Evolutionary conservation across 2,329 filamentous ascomycete species (phyloP).

Genomic region (Xylaria sp.): DNA sequence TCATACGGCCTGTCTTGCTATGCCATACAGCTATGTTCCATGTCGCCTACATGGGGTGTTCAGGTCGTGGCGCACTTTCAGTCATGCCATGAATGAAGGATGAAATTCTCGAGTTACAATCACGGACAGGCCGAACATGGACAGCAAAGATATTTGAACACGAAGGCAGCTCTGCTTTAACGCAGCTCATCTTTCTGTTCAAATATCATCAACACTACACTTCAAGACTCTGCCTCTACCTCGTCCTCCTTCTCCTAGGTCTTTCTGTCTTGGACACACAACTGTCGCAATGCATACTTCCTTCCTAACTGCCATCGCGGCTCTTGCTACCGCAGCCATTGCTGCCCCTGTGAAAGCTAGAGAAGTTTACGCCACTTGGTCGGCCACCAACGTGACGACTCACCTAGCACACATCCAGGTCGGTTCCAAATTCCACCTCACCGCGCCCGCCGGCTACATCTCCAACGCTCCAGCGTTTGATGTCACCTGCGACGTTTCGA

Average conservation of each 20-base stretch:
- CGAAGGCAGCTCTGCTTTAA: not conserved
- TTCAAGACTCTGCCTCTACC: not conserved
- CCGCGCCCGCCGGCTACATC: constrained; percentile 15
- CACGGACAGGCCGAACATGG: not conserved
- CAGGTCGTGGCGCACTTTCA: not conserved
- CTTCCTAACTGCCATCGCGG: not conserved
- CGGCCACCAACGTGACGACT: constrained; percentile 10
- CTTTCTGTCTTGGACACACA: not conserved
- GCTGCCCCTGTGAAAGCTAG: constrained; percentile 9
- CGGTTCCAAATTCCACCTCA: constrained; percentile 8
- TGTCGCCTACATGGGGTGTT: not conserved
- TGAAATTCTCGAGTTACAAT: not conserved
- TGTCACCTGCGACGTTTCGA: not conserved
- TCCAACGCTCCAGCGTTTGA: constrained; percentile 21
- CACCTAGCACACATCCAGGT: not conserved
- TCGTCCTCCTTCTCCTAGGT: not conserved
- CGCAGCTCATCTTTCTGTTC: not conserved
- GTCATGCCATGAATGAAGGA: not conserved
- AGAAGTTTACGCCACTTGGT: constrained; percentile 12
- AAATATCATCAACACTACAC: not conserved
- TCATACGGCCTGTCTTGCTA: not conserved
- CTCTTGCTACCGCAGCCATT: constrained; percentile 15
- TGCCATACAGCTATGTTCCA: not conserved
- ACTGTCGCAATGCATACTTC: constrained; percentile 17
- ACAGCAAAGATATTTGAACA: constrained; percentile 2